Evolutionary conservation across 2,329 filamentous ascomycete species (phyloP).

Genomic region (Biscogniauxia marginata): DNA sequence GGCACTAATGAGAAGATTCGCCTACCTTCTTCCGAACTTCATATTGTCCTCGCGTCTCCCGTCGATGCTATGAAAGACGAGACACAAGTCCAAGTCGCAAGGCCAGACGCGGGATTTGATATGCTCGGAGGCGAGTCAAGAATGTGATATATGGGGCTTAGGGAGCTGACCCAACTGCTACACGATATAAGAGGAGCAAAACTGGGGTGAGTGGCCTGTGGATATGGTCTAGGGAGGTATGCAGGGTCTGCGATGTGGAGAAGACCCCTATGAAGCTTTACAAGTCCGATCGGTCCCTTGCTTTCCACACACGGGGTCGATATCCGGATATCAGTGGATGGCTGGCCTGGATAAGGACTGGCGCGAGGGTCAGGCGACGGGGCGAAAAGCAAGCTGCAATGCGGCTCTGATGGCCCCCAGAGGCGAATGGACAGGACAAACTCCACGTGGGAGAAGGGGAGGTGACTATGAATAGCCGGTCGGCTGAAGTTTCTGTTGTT

Average conservation of each 20-base stretch:
- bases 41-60: slow-evolving; percentile 36
- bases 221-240: not conserved
- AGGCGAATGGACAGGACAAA: not conserved
- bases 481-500: slow-evolving; percentile 16
- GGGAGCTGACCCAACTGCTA: not conserved
- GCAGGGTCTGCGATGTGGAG: not conserved
- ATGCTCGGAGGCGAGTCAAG: not conserved
- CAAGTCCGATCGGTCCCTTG: not conserved
- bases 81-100: not conserved
- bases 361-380: not conserved
- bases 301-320: not conserved
- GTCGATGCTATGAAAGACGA: slow-evolving; percentile 2
- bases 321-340: not conserved
- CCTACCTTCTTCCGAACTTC: slow-evolving; percentile 65
- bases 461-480: slow-evolving; percentile 16
- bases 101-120: slow-evolving; percentile 1
- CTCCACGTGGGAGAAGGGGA: slow-evolving; percentile 2
- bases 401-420: not conserved
- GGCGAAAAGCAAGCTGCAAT: not conserved
- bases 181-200: not conserved
- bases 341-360: not conserved
- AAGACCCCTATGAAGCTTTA: not conserved
- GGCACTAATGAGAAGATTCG: not conserved
- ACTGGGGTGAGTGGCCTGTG: not conserved
- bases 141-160: not conserved